Evolutionary conservation across 306 rosid genomes (phyloP), one percentile per base, ranked within the genome.

Genomic region (cucumber (Cucumis sativus)): DNA sequence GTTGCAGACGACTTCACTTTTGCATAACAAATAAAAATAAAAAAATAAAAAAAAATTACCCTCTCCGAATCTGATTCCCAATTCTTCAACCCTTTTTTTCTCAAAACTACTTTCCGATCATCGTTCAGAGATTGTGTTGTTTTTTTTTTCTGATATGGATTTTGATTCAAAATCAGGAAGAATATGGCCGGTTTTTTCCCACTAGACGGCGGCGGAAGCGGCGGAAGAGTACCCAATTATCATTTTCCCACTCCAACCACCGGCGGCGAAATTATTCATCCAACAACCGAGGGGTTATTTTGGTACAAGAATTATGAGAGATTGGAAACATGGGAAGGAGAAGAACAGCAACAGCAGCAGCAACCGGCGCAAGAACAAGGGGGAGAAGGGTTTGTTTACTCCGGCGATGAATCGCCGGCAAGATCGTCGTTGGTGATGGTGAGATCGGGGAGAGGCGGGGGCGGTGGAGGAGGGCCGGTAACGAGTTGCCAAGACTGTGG

Each of bases 401-500:
- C 80, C 89, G 76, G 76, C 3, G 94, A 84, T 47, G 88, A 87
- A 23, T 83, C 89, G 7, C 78, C 88, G 11, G 81, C 93, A 20
- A 84, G 93, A 84, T 85, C 88, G 45, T 87, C 81, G 7, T 51
- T 82, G 78, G 79, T 83, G 83, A 65, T 81, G 74, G 58, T 77
- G 76, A 62, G 86, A 43, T 63, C 80, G 25, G 78, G 81, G 7
- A 21, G 83, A 37, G 83, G 83, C 4, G 81, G 80, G 1, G 79
- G 80, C 10, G 18, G 80, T 1, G 79, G 80, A 3, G 55, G 55
- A 39, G 72, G 72, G 72, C 51, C 18, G 8, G 72, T 69, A 4
- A 81, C 82, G 6, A 90, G 95, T 60, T 90, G 95, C 72, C 90
- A 88, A 55, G 95, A 90, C 59, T 90, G 95, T 21, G 95, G 95